phyloP scores from a whole-genome alignment of 192 early-diverging fungal genomes.

The Coemansia biformis region DNA sequence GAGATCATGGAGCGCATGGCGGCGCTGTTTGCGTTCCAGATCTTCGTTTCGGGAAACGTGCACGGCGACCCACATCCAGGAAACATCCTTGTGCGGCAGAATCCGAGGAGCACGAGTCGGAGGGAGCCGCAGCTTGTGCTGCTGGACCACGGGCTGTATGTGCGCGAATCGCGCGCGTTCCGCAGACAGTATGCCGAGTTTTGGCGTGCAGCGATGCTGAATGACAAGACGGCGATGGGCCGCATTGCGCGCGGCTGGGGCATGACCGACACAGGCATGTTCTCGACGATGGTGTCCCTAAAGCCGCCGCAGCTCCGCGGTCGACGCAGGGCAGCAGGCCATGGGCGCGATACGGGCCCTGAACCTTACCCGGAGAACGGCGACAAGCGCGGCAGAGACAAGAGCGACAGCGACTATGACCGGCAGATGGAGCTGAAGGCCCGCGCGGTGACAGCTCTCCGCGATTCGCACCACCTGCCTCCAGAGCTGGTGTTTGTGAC shows the following conservation, averaged over 20 bases:
- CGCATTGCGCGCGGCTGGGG: slow-evolving; percentile 71
- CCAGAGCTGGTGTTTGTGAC: slow-evolving; percentile 87
- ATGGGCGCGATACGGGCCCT: no score
- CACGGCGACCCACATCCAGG: slow-evolving; percentile 86
- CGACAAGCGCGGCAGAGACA: no score
- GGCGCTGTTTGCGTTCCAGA: slow-evolving; percentile 79
- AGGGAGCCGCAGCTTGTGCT: slow-evolving; percentile 64
- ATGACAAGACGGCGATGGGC: slow-evolving; percentile 59
- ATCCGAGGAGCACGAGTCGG: slow-evolving; percentile 48
- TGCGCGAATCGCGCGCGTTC: slow-evolving; percentile 66
- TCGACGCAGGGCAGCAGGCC: no score
- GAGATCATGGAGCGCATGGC: slow-evolving; percentile 70
- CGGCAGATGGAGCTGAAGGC: slow-evolving; percentile 70
- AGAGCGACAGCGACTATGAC: slow-evolving; percentile 7
- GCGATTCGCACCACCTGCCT: slow-evolving; percentile 65
- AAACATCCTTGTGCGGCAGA: slow-evolving; percentile 72
- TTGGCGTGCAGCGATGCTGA: slow-evolving; percentile 77
- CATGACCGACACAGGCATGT: slow-evolving; percentile 36
- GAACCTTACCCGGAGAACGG: no score
- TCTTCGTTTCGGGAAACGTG: slow-evolving; percentile 80
- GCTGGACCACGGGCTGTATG: slow-evolving; percentile 90
- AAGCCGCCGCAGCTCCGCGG: slow-evolving; percentile 19
- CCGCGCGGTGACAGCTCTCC: slow-evolving; percentile 64
- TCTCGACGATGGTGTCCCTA: slow-evolving; percentile 43
- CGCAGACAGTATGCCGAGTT: slow-evolving; percentile 73